Percentiles rank a stretch among this genome's conserved stretches.
Evolutionary conservation across 2,329 filamentous ascomycete genomes (phyloP).

Genomic region (Diaporthe citriasiana): DNA sequence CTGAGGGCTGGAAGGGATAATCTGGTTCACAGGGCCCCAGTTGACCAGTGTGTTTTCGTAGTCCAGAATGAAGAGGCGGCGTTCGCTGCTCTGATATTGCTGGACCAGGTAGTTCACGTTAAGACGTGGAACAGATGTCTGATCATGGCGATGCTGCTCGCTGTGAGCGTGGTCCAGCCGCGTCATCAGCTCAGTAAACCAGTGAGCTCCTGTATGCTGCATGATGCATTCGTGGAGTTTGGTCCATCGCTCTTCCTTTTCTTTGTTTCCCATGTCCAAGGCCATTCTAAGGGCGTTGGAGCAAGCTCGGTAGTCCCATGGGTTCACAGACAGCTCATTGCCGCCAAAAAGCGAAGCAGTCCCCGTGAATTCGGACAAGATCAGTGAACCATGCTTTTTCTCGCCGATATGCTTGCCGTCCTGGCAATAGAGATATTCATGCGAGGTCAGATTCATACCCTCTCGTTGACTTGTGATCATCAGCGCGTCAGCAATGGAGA

Average conservation of each 20-base stretch:
- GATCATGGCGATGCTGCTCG: constrained; percentile 87
- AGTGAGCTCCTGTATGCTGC: constrained; percentile 86
- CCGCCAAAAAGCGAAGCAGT: constrained; percentile 88
- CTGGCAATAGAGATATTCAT: constrained; percentile 94
- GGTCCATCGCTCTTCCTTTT: constrained; percentile 82
- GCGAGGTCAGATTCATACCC: constrained; percentile 96
- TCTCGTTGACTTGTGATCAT: constrained; percentile 97
- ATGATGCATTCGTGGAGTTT: constrained; percentile 81
- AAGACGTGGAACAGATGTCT: constrained; percentile 87
- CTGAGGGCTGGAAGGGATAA: constrained; percentile 86
- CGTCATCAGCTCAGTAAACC: constrained; percentile 83
- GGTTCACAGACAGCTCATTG: constrained; percentile 88
- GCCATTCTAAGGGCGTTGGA: constrained; percentile 88
- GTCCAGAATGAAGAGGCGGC: constrained; percentile 89
- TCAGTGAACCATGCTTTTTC: constrained; percentile 89
- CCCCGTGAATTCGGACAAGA: constrained; percentile 95
- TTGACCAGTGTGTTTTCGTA: constrained; percentile 94
- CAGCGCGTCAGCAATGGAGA: constrained; percentile 89
- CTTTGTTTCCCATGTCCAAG: constrained; percentile 81
- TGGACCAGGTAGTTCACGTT: constrained; percentile 75
- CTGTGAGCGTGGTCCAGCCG: constrained; percentile 83
- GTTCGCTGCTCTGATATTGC: constrained; percentile 75
- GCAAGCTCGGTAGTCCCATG: constrained; percentile 93
- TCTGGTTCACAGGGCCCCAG: constrained; percentile 86
- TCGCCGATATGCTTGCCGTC: constrained; percentile 79